A percentile compares a stretch with the other conserved stretches of the same genome.
Evolutionary conservation across 768 basidiomycete species (phyloP).

Genomic region (Hydnomerulius pinastri): DNA sequence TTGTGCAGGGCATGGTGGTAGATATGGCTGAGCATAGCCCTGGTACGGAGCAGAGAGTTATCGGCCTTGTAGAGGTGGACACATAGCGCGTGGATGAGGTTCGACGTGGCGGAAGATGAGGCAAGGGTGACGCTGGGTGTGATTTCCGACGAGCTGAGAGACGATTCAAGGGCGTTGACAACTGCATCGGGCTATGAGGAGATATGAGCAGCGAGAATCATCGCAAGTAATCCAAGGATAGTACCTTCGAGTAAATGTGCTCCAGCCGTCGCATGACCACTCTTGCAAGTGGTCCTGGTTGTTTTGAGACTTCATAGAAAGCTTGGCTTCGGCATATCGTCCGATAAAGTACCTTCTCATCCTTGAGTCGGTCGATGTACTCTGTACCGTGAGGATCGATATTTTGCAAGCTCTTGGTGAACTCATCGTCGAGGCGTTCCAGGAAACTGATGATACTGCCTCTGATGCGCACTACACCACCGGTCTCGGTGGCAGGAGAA

Average conservation of each 20-base stretch:
- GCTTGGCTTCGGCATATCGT: slow-evolving; percentile 92
- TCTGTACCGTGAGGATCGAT: slow-evolving; percentile 99
- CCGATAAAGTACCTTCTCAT: slow-evolving; percentile 92
- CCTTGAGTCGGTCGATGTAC: slow-evolving; percentile 94
- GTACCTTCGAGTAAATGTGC: slow-evolving; percentile 97
- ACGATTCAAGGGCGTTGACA: slow-evolving; percentile 83
- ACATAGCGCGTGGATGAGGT: slow-evolving; percentile 87
- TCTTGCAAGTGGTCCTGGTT: slow-evolving; percentile 78
- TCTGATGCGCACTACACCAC: slow-evolving; percentile 80
- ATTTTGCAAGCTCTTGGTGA: slow-evolving; percentile 95
- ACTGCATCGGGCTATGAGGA: slow-evolving; percentile 84
- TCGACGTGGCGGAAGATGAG: slow-evolving; percentile 57
- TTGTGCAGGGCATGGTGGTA: slow-evolving; percentile 97
- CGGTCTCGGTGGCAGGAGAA: slow-evolving; percentile 66
- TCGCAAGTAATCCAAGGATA: not conserved
- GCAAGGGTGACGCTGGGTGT: slow-evolving; percentile 64
- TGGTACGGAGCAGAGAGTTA: slow-evolving; percentile 89
- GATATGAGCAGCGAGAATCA: slow-evolving; percentile 6
- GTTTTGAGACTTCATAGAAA: slow-evolving; percentile 81
- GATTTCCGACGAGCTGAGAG: slow-evolving; percentile 56
- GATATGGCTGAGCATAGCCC: slow-evolving; percentile 97
- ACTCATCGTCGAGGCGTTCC: slow-evolving; percentile 96
- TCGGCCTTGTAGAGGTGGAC: slow-evolving; percentile 91
- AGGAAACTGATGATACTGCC: slow-evolving; percentile 96
- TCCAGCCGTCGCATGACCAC: slow-evolving; percentile 95